Evolutionary conservation across 441 rosid genomes (phyloP).

Genomic region (Arabidopsis hybrid): DNA sequence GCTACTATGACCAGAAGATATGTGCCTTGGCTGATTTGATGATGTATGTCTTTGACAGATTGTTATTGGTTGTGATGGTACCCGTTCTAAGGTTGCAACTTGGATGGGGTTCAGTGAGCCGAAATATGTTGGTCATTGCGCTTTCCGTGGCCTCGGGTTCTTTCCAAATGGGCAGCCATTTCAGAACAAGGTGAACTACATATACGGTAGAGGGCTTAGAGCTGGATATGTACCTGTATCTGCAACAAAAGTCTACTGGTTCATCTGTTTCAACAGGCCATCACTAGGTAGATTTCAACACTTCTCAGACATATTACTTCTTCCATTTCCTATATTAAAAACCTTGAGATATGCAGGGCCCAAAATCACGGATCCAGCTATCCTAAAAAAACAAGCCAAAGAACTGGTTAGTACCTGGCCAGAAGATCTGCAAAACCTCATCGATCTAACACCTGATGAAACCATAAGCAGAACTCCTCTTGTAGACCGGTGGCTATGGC

Average conservation of each 20-base stretch:
- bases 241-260: conserved; percentile 83
- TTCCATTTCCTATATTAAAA: neutral
- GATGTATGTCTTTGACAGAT: conserved; percentile 53
- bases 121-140: conserved; percentile 76
- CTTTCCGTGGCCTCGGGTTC: conserved; percentile 78
- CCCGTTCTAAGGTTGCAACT: conserved; percentile 71
- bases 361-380: conserved; percentile 64
- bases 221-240: conserved; percentile 92
- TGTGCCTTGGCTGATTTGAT: conserved; percentile 1
- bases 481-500: conserved; percentile 94
- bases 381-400: conserved; percentile 71
- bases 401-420: conserved; percentile 73
- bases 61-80: conserved; percentile 91
- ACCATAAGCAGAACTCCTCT: conserved; percentile 75
- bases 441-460: conserved; percentile 75
- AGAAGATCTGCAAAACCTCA: conserved; percentile 61
- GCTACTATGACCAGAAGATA: conserved; percentile 18
- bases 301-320: neutral
- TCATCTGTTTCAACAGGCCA: conserved; percentile 84
- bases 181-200: conserved; percentile 65
- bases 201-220: conserved; percentile 83
- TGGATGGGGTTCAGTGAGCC: conserved; percentile 95
- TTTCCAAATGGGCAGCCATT: conserved; percentile 77
- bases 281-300: conserved; percentile 62
- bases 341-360: conserved; percentile 60